Conservation (phyloP, 2,329 filamentous ascomycete species). For the Fusarium beomiforme region DNA sequence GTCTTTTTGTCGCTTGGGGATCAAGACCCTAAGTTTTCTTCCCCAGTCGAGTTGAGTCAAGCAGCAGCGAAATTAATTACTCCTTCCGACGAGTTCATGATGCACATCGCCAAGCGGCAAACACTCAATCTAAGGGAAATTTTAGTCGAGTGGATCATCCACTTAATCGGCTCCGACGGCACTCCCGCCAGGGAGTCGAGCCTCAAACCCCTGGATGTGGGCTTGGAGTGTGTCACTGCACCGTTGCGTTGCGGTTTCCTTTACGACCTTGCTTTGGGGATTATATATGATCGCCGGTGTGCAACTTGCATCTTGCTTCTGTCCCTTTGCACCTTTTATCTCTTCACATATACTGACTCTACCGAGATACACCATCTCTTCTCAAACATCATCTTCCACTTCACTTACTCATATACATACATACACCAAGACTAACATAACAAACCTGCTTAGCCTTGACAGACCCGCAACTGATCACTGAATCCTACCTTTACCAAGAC, state of each 20-base stretch:
- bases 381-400: neutral
- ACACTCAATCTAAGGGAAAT: constrained; percentile 45
- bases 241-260: constrained; percentile 30
- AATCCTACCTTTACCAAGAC: constrained; percentile 8
- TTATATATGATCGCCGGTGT: constrained; percentile 43
- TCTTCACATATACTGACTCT: neutral
- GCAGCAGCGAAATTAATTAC: constrained; percentile 9
- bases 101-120: constrained; percentile 49
- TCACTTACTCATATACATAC: neutral
- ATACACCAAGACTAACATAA: constrained; percentile 23
- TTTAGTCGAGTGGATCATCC: constrained; percentile 45
- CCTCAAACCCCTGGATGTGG: constrained; percentile 41
- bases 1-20: too few species aligned
- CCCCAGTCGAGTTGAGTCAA: neutral
- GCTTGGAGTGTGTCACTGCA: constrained; percentile 37
- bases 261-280: constrained; percentile 36
- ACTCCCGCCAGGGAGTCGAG: constrained; percentile 43
- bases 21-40: too few species aligned
- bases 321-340: constrained; percentile 11
- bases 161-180: constrained; percentile 45
- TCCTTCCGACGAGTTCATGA: constrained; percentile 34
- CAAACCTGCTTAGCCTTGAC: constrained; percentile 21
- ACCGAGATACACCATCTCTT: neutral
- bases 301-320: constrained; percentile 14
- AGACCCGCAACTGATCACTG: constrained; percentile 11